Evolutionary conservation across 148 eudicot species (phyloP), one percentile per base, ranked within the genome.

Genomic region (Diospyros kaki): DNA sequence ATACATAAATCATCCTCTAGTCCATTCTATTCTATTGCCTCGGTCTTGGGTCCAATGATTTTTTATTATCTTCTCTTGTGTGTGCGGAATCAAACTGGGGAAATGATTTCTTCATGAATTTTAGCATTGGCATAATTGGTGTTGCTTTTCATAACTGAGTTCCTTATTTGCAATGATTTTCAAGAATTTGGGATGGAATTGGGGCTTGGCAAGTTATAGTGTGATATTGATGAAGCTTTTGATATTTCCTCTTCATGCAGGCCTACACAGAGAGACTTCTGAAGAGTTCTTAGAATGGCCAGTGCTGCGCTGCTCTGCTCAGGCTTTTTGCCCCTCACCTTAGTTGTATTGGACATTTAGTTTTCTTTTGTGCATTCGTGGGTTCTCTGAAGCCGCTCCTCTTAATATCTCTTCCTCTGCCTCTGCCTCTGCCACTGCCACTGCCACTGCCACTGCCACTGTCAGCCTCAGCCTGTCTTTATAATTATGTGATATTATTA

Each of bases 181-280:
- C 56, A 1, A 8, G 9, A 42, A 75, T 48, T 50, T 0, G 2
- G 42, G 56, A 64, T 55, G 17, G 8, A 52, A 58, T 17, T 41
- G 58, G 52, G 9, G 60, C 55, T 6, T 42, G 4, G 10, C 18
- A n/a, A 2, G 4, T 17, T 28, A 69, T 67, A 55, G 17, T 68
- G 41, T 68, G 58, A 28, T 68, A 9, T 59, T 6, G 61, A 28
- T 69, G 72, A 72, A 12, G 43, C 64, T 28, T 10, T 43, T 58
- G 46, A 40, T n/a, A 18, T 58, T 65, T 59, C 46, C 45, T 43
- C 64, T 45, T 64, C 14, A 71, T 72, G 76, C 81, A 78, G 81
- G 81, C 81, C 15, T 78, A 78, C 71, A 54, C 50, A 1, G 81
- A 73, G 68, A 78, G 76, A 66, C 60, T 58, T 58, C 14, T 48